Conservation (phyloP, 1,284 basidiomycete genomes). For the Apiotrichum laibachii region DNA sequence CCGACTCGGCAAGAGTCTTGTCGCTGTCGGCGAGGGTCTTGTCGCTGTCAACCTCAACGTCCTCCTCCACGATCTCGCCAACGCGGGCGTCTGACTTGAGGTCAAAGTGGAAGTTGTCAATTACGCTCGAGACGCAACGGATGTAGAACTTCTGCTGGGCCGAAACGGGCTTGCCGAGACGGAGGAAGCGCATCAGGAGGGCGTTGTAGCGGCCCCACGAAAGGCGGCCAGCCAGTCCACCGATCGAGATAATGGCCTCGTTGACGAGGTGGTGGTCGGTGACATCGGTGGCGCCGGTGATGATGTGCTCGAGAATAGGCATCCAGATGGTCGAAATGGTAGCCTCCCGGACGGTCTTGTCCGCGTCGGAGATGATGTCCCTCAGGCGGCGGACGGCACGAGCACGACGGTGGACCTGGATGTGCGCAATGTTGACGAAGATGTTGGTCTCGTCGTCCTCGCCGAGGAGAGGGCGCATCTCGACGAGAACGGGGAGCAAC, state of each 20-base stretch:
- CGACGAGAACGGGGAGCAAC: conserved; percentile 63
- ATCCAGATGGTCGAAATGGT: conserved; percentile 81
- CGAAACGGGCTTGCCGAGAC: conserved; percentile 67
- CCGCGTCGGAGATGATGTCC: conserved; percentile 71
- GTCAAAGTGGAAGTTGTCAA: conserved; percentile 91
- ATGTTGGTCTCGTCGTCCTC: conserved; percentile 93
- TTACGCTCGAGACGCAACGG: conserved; percentile 77
- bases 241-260: conserved; percentile 78
- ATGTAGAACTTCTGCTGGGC: conserved; percentile 78
- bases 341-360: conserved; percentile 66
- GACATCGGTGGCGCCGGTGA: conserved; percentile 63
- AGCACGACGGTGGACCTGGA: conserved; percentile 87
- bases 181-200: conserved; percentile 78
- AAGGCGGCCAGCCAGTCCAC: conserved; percentile 69
- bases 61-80: conserved; percentile 37
- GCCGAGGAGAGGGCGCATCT: conserved; percentile 79
- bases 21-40: conserved; percentile 39
- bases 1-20: conserved; percentile 23
- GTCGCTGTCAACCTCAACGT: conserved; percentile 34
- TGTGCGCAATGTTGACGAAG: conserved; percentile 93
- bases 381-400: conserved; percentile 82
- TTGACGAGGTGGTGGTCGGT: conserved; percentile 88
- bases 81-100: conserved; percentile 56
- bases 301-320: conserved; percentile 80
- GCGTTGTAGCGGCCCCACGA: conserved; percentile 83